A percentile compares a stretch with the other conserved stretches of the same genome.
Evolutionary conservation across 2,329 filamentous ascomycete genomes (phyloP).

Genomic region (Trichoderma citrinoviride): DNA sequence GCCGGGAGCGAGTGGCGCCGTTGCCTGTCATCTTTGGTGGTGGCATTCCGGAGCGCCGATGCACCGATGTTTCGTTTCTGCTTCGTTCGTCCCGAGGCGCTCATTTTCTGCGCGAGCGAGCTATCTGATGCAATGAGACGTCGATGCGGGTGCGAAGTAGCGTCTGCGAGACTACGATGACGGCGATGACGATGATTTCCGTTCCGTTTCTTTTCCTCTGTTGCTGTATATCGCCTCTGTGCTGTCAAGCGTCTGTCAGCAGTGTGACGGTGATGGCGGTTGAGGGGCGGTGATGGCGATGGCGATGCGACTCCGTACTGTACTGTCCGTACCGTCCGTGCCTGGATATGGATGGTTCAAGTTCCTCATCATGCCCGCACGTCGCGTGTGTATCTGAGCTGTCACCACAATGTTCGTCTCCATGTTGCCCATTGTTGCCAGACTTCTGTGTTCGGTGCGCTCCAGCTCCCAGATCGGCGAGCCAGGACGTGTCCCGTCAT

Average conservation of each 20-base stretch:
- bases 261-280: too few species aligned
- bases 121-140: not conserved
- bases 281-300: too few species aligned
- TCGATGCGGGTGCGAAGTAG: not conserved
- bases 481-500: not conserved
- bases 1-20: not conserved
- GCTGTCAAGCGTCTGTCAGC: not conserved
- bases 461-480: not conserved
- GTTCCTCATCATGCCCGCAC: too few species aligned
- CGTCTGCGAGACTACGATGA: not conserved
- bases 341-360: too few species aligned
- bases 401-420: not conserved
- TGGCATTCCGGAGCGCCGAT: not conserved
- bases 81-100: not conserved
- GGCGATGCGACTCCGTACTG: too few species aligned
- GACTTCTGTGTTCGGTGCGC: not conserved
- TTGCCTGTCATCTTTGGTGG: not conserved
- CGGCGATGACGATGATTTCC: not conserved
- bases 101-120: not conserved
- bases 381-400: too few species aligned
- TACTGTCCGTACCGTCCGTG: too few species aligned
- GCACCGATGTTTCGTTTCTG: not conserved
- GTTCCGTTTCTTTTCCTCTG: not conserved
- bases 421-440: not conserved
- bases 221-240: not conserved